phyloP scores from a whole-genome alignment of 495 filamentous ascomycete species.

The Aspergillus sparsus region DNA sequence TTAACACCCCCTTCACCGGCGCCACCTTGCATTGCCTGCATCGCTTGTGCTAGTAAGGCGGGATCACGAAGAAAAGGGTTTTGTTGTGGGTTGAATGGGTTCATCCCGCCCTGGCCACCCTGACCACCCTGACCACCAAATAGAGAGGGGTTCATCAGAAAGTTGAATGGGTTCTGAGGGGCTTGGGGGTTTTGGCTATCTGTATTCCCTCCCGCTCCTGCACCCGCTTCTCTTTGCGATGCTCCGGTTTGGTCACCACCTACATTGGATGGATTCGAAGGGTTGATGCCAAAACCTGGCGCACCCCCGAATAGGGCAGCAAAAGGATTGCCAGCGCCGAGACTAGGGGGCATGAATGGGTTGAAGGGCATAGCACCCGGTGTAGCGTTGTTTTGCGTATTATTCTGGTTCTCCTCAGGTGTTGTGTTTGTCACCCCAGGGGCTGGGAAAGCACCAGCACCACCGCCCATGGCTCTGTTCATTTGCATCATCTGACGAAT shows the following conservation, averaged over 20 bases:
- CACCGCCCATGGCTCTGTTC: constrained; percentile 66
- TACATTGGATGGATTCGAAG: constrained; percentile 25
- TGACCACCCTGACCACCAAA: constrained; percentile 34
- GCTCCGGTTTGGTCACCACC: constrained; percentile 28
- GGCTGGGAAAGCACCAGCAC: constrained; percentile 70
- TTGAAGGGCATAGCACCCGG: constrained; percentile 34
- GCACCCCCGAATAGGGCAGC: constrained; percentile 63
- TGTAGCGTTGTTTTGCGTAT: constrained; percentile 36
- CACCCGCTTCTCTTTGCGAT: constrained; percentile 22
- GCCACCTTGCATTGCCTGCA: constrained; percentile 47
- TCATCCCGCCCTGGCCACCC: constrained; percentile 35
- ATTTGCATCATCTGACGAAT: constrained; percentile 78
- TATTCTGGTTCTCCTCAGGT: constrained; percentile 43
- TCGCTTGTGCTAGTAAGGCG: constrained; percentile 47
- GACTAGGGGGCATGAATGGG: constrained; percentile 44
- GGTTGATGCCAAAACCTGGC: constrained; percentile 33
- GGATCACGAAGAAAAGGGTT: constrained; percentile 54
- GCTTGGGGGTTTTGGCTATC: constrained; percentile 34
- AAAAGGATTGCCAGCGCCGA: constrained; percentile 69
- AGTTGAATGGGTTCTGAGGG: constrained; percentile 55
- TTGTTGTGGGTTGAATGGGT: constrained; percentile 50
- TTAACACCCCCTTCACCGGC: constrained; percentile 36
- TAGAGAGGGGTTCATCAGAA: constrained; percentile 50
- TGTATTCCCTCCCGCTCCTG: constrained; percentile 30
- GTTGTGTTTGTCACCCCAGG: constrained; percentile 83